Conservation (phyloP, 331 rosid species). For the Malus hybrid region DNA sequence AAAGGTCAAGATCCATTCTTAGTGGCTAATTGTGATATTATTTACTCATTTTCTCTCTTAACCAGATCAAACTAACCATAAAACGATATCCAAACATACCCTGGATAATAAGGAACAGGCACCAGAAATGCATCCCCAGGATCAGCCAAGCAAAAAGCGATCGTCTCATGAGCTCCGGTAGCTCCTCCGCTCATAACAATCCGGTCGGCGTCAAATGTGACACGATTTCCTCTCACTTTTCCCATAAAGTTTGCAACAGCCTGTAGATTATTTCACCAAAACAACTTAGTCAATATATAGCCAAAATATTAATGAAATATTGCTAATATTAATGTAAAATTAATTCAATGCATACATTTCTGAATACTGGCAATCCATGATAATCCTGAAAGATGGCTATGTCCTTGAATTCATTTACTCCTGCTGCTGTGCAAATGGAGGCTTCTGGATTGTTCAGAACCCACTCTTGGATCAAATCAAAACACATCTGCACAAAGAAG, state of each 20-base stretch:
- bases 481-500: constrained; percentile 45
- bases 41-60: neutral
- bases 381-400: constrained; percentile 76
- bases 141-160: constrained; percentile 72
- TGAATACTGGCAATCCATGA: constrained; percentile 75
- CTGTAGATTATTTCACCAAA: constrained; percentile 26
- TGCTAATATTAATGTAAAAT: neutral
- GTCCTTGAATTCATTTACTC: constrained; percentile 45
- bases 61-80: neutral
- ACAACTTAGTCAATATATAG: neutral
- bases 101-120: constrained; percentile 86
- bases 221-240: constrained; percentile 66
- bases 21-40: neutral
- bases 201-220: constrained; percentile 62
- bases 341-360: constrained; percentile 39
- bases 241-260: constrained; percentile 82
- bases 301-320: neutral
- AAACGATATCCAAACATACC: constrained; percentile 26
- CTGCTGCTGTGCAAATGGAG: constrained; percentile 76
- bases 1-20: neutral
- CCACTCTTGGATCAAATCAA: constrained; percentile 69
- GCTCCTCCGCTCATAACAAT: constrained; percentile 96
- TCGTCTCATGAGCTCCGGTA: constrained; percentile 81
- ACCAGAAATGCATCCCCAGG: constrained; percentile 85
- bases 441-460: constrained; percentile 53